Evolutionary conservation across 352 stramenopile genomes (phyloP), one percentile per base, ranked within the genome.

Genomic region (Phytophthora fragariae): DNA sequence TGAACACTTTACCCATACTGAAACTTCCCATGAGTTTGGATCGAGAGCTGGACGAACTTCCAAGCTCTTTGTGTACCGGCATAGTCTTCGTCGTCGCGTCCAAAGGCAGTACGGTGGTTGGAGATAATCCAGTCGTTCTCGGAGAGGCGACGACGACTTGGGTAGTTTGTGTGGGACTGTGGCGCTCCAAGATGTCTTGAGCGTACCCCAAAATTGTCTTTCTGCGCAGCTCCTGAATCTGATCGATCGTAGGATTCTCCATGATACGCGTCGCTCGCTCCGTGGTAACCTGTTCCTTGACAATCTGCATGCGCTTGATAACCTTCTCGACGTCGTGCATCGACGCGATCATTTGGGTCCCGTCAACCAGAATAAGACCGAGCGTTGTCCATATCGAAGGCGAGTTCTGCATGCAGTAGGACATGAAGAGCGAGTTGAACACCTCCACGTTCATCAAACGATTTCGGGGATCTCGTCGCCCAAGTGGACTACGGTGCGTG

Each of bases 401-500:
- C 0, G 81, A 64, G 53, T 68, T 80, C 35, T 88, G 75, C 68
- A 55, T 76, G 62, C 78, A 84, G 37, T 70, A 84, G 2, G 73
- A 58, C 24, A 79, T 73, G 47, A 81, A 88, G 6, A 84, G 61
- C 9, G 78, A 74, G 47, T 76, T 80, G 33, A 79, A 85, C 35
- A 84, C 73, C 46, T 84, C 70, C 2, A 85, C 65, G 24, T 76
- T 84, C 70, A 84, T 76, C 21, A 83, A 70, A 85, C 70, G 5
- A 80, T 44, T 24, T 67, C 58, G 1, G 68, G 72, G 8, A 72
- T 67, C n/a, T 71, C 39, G 21, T 80, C 68, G 2, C 53, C 54
- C 27, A 80, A 12, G 33, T 73, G 71, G 5, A 55, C 37, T 29
- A 67, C 63, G 0, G 49, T 72, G 0, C 59, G 57, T 6, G 63